A percentile compares a stretch with the other conserved stretches of the same genome.
Conservation (phyloP, 2,329 filamentous ascomycete species). For the Ilyonectria sp. region DNA sequence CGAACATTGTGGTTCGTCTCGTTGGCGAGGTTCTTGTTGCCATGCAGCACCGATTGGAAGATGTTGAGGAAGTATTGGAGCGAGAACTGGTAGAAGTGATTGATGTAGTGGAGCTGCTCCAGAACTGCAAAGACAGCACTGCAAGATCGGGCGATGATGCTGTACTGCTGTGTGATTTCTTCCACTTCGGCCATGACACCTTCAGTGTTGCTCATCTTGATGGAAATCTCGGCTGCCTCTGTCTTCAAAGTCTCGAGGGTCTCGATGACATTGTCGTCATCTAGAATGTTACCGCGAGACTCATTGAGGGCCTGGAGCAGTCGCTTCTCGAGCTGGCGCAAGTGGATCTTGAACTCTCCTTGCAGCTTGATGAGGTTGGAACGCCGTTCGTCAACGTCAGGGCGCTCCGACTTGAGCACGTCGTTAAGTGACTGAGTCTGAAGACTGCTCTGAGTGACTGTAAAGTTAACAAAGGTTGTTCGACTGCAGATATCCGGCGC, state of each 20-base stretch:
- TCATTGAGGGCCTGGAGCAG: slow-evolving; percentile 96
- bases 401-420: slow-evolving; percentile 96
- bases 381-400: slow-evolving; percentile 95
- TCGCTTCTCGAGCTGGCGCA: slow-evolving; percentile 94
- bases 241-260: slow-evolving; percentile 98
- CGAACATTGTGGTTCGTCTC: slow-evolving; percentile 84
- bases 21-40: slow-evolving; percentile 80
- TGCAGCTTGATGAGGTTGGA: slow-evolving; percentile 99
- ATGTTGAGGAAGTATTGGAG: slow-evolving; percentile 98
- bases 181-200: slow-evolving; percentile 99
- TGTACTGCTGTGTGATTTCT: slow-evolving; percentile 94
- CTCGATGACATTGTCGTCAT: slow-evolving; percentile 98
- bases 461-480: slow-evolving; percentile 99
- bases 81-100: slow-evolving; percentile 99
- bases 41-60: slow-evolving; percentile 91
- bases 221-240: slow-evolving; percentile 94
- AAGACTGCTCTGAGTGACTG: slow-evolving; percentile 97
- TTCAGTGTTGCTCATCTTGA: slow-evolving; percentile 96
- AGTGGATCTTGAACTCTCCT: slow-evolving; percentile 98
- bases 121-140: slow-evolving; percentile 97
- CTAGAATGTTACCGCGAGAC: slow-evolving; percentile 96
- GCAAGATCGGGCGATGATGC: slow-evolving; percentile 92
- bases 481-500: slow-evolving; percentile 97
- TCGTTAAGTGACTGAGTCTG: slow-evolving; percentile 98
- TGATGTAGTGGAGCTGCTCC: slow-evolving; percentile 97